Base-by-base conservation (phyloP, 305 asterid genomes). In the Fraxinus greggii region DNA sequence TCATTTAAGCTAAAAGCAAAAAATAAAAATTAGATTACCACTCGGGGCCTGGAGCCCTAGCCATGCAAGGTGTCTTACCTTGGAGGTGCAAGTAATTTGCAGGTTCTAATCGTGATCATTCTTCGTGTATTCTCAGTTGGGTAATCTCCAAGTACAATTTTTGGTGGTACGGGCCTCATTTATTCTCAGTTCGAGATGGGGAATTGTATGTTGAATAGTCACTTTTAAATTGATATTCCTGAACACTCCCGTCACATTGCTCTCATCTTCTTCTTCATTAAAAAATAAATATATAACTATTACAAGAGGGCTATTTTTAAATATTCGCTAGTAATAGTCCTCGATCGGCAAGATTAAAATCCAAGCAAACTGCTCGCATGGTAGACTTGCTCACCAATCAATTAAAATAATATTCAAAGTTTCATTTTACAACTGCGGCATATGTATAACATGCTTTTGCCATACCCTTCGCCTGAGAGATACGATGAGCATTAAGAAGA, bases 401-500 rank as follows among this genome's bases (percentile, higher is more conserved):
- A 51, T 15, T 51, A 17, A 51, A 51, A 17, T 51, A 51, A 51
- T 5, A 51, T 51, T 51, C 9, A 17, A 51, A 17, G 9, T 17
- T 51, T 45, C 56, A 13, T 17, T 51, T 17, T 1, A 8, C 8
- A 17, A 1, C 23, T 17, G 61, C 23, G 4, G 0, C 7, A 17
- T 4, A 17, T 17, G 7, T 51, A 48, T 29, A 19, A 75, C 72
- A 84, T 78, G 72, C 70, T 83, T 29, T 81, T 40, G 81, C 70
- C 59, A 36, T 89, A 61, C 54, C 33, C 65, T 21, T 63, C 80
- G 0, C 38, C 69, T 0, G 81, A 84, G 28, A 85, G 82, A 2
- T 86, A 79, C n/a, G 81, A 40, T 59, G 76, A 78, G 51, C 88
- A 33, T 82, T 90, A 85, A 48, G 63, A 28, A 38, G 21, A 40